These are phyloP conservation scores for Kazachstania taianensis DNA, from an alignment of 805 yeast species.

Conservation along the genomic window DNA sequence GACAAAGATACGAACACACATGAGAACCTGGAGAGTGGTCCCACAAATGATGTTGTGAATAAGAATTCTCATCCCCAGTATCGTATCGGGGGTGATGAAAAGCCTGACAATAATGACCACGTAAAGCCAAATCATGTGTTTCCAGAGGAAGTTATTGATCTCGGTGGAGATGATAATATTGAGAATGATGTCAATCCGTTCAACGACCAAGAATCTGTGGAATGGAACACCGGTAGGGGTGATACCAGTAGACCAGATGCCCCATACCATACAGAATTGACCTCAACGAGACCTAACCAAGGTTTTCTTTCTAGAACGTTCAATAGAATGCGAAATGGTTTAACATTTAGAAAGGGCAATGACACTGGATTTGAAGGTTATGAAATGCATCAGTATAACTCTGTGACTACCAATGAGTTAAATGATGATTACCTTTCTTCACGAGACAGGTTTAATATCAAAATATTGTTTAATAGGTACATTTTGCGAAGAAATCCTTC, in stretches of 20 bases:
- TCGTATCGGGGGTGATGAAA: conserved; percentile 3
- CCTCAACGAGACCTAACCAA: conserved; percentile 7
- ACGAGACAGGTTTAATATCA: conserved; percentile 30
- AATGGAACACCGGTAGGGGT: conserved; percentile 8
- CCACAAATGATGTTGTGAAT: background rate
- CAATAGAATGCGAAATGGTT: conserved; percentile 12
- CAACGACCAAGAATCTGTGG: conserved; percentile 7
- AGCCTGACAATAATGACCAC: conserved; percentile 7
- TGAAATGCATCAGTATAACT: conserved; percentile 26
- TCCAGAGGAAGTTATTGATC: conserved; percentile 29
- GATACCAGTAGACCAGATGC: conserved; percentile 6
- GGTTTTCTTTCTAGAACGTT: conserved; percentile 15
- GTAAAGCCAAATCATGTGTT: conserved; percentile 11
- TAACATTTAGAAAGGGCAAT: conserved; percentile 8
- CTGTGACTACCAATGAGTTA: conserved; percentile 14
- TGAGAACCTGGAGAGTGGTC: background rate
- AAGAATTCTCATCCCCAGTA: too few species aligned
- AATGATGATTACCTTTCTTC: conserved; percentile 26
- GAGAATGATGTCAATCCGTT: conserved; percentile 32
- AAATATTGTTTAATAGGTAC: conserved; percentile 30
- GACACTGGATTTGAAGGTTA: conserved; percentile 12
- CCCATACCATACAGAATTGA: conserved; percentile 11
- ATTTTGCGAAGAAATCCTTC: conserved; percentile 25
- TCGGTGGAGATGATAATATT: conserved; percentile 26
- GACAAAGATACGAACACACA: conserved; percentile 13